phyloP scores from a whole-genome alignment of 2,329 filamentous ascomycete species.

The Epichloe gansuensis region DNA sequence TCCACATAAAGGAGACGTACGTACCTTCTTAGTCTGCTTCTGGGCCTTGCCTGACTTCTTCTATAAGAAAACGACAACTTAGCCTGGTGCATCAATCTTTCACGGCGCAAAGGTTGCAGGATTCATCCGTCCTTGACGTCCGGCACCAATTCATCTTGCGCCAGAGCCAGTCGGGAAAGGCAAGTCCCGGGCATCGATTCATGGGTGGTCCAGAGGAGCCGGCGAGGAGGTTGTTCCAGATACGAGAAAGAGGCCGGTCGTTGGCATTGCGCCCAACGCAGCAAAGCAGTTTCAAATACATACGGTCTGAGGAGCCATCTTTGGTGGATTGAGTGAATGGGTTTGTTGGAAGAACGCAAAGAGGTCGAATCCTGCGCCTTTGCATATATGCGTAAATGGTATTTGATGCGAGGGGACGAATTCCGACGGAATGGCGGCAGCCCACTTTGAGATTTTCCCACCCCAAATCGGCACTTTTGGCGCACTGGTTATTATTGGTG shows the following conservation, averaged over 20 bases:
- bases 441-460: neutral
- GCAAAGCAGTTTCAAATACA: conserved; percentile 83
- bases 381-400: conserved; percentile 6
- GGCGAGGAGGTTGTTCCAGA: neutral
- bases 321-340: conserved; percentile 21
- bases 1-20: conserved; percentile 11
- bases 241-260: neutral
- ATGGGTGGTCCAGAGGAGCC: neutral
- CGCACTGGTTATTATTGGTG: neutral
- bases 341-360: conserved; percentile 37
- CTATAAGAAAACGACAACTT: conserved; percentile 48
- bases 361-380: conserved; percentile 74
- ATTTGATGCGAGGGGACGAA: conserved; percentile 3
- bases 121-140: neutral
- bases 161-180: neutral
- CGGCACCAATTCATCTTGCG: neutral
- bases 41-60: conserved; percentile 58
- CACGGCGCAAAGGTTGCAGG: neutral
- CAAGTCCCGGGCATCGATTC: neutral
- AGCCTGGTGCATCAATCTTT: conserved; percentile 77
- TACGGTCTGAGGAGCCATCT: conserved; percentile 87
- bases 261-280: conserved; percentile 45
- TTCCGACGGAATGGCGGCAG: neutral
- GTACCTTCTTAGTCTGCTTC: conserved; percentile 81
- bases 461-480: neutral